phyloP scores from a whole-genome alignment of 805 yeast species.

The Metschnikowia continentalis region DNA sequence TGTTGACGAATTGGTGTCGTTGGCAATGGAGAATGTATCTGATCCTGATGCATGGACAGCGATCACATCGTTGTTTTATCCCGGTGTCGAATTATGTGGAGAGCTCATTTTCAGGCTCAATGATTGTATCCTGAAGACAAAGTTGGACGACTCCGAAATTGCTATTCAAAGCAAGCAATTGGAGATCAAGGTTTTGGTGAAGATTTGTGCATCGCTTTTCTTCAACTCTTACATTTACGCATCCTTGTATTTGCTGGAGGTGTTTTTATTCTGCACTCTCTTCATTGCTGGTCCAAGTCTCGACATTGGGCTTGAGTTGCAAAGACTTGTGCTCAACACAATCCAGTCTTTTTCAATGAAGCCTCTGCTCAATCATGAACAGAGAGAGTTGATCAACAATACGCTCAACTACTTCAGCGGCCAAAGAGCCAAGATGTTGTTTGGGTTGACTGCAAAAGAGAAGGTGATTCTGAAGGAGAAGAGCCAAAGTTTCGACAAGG shows the following conservation, averaged over 20 bases:
- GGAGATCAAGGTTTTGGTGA: slow-evolving; percentile 65
- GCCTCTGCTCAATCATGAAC: slow-evolving; percentile 41
- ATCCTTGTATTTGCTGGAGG: slow-evolving; percentile 65
- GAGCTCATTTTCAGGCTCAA: slow-evolving; percentile 56
- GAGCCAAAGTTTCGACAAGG: slow-evolving; percentile 36
- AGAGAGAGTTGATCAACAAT: slow-evolving; percentile 40
- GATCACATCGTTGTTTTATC: slow-evolving; percentile 60
- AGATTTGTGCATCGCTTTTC: slow-evolving; percentile 58
- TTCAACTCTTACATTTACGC: slow-evolving; percentile 65
- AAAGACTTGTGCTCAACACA: slow-evolving; percentile 59
- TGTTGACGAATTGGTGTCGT: slow-evolving; percentile 70
- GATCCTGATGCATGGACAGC: slow-evolving; percentile 67
- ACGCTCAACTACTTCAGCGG: slow-evolving; percentile 49
- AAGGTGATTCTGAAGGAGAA: slow-evolving; percentile 34
- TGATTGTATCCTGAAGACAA: slow-evolving; percentile 49
- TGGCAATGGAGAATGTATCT: slow-evolving; percentile 73
- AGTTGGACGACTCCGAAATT: slow-evolving; percentile 36
- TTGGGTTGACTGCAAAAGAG: slow-evolving; percentile 57
- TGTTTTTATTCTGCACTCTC: slow-evolving; percentile 61
- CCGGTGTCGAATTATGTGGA: slow-evolving; percentile 72
- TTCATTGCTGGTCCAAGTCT: slow-evolving; percentile 49
- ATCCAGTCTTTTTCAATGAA: slow-evolving; percentile 65
- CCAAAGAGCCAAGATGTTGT: slow-evolving; percentile 64
- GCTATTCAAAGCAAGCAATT: slow-evolving; percentile 52
- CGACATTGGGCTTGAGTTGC: slow-evolving; percentile 58